Evolutionary conservation across 2,329 filamentous ascomycete genomes (phyloP).

Genomic region (Fusarium illudens): DNA sequence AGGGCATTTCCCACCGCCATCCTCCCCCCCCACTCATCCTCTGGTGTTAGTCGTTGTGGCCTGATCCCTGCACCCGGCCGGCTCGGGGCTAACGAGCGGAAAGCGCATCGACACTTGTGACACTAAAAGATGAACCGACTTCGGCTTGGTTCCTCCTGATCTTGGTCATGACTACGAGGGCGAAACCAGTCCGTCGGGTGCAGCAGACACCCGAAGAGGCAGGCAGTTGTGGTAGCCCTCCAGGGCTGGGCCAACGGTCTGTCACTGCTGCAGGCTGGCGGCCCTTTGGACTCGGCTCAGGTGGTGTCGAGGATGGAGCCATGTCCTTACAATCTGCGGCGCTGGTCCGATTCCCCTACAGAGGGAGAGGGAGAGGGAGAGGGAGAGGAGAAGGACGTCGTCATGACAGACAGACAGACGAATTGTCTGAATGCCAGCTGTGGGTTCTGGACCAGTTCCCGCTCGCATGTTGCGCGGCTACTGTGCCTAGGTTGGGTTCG

Average conservation of each 20-base stretch:
- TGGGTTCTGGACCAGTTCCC: neutral
- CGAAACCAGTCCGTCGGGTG: constrained; percentile 29
- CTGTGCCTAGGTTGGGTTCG: neutral
- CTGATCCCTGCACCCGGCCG: constrained; percentile 30
- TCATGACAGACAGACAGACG: constrained; percentile 3
- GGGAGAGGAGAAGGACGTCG: too few relatives aligned
- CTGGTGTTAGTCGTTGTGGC: constrained; percentile 15
- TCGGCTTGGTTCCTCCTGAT: constrained; percentile 26
- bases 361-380: too few relatives aligned
- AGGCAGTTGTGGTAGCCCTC: constrained; percentile 3
- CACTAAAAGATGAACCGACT: constrained; percentile 22
- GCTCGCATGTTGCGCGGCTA: neutral
- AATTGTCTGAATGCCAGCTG: neutral
- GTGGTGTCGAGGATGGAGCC: constrained; percentile 25
- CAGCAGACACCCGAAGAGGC: constrained; percentile 18
- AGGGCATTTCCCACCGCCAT: neutral
- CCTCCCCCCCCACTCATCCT: constrained; percentile 10
- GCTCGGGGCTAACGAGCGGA: constrained; percentile 17
- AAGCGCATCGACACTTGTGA: constrained; percentile 21
- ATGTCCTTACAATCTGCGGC: constrained; percentile 17
- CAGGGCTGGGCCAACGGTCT: neutral
- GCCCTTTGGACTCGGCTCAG: neutral
- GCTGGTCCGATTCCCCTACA: constrained; percentile 9
- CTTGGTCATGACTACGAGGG: constrained; percentile 6
- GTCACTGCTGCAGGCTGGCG: constrained; percentile 4